phyloP scores from a whole-genome alignment of 2,329 filamentous ascomycete species.

The Cercospora canescens region DNA sequence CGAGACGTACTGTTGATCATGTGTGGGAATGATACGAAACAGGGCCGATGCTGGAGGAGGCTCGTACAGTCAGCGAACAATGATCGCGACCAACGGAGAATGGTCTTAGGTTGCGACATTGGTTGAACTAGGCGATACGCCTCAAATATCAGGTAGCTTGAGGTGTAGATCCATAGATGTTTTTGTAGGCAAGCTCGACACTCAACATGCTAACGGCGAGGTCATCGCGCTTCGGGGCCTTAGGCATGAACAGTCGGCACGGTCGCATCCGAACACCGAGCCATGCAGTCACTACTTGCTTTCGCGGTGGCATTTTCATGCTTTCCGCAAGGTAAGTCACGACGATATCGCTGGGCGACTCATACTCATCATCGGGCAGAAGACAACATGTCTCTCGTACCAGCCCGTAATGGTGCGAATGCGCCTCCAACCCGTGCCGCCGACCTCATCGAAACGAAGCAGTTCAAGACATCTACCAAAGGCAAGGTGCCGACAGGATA shows the following conservation, averaged over 20 bases:
- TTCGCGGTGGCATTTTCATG: background rate
- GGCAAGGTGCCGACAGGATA: conserved; percentile 67
- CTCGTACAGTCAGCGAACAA: background rate
- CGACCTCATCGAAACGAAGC: conserved; percentile 28
- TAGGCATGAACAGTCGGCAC: background rate
- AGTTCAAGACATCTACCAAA: conserved; percentile 38
- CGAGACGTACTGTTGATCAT: background rate
- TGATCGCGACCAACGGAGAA: background rate
- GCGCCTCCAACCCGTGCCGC: conserved; percentile 32
- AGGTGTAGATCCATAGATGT: background rate
- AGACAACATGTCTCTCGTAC: conserved; percentile 34
- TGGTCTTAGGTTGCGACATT: background rate
- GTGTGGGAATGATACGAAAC: background rate
- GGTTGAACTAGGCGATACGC: background rate
- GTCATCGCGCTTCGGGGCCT: background rate
- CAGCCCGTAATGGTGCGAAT: conserved; percentile 37
- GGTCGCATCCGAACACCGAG: background rate
- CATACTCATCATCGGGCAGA: conserved; percentile 15
- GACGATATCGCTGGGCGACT: conserved; percentile 3
- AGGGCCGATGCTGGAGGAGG: background rate
- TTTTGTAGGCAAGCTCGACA: background rate
- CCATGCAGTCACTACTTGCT: background rate
- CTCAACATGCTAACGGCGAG: background rate
- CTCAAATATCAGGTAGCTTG: background rate
- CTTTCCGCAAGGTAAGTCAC: conserved; percentile 20